Conservation (phyloP, 225 moss, liverwort and hornwort species). For the Lunularia cruciata region DNA sequence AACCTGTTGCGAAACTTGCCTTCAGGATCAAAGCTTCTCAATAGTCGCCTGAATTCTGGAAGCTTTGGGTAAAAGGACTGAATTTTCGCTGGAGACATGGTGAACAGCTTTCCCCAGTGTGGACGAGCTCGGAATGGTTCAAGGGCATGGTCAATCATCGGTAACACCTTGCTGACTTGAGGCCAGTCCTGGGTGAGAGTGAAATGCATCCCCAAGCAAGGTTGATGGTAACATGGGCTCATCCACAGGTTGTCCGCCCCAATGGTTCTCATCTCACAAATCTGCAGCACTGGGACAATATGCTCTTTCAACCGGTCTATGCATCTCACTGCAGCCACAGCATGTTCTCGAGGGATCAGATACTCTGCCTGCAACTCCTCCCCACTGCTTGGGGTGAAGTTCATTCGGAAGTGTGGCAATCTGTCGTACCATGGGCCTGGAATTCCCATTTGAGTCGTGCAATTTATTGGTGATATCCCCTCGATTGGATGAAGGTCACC, state of each 20-base stretch:
- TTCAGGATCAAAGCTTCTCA: slow-evolving; percentile 9
- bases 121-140: slow-evolving; percentile 53
- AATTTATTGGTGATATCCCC: slow-evolving; percentile 16
- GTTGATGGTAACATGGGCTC: slow-evolving; percentile 52
- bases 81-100: slow-evolving; percentile 36
- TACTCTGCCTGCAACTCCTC: slow-evolving; percentile 66
- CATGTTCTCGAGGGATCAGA: slow-evolving; percentile 49
- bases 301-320: slow-evolving; percentile 41
- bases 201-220: slow-evolving; percentile 54
- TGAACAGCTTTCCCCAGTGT: slow-evolving; percentile 67
- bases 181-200: slow-evolving; percentile 44
- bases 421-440: slow-evolving; percentile 46
- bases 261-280: slow-evolving; percentile 61
- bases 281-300: slow-evolving; percentile 32
- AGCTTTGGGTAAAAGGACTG: slow-evolving; percentile 26
- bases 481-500: slow-evolving; percentile 3
- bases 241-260: slow-evolving; percentile 57
- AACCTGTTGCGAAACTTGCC: slow-evolving; percentile 30
- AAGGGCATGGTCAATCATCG: slow-evolving; percentile 40
- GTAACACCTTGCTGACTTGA: slow-evolving; percentile 35
- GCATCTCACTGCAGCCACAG: slow-evolving; percentile 35
- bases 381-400: slow-evolving; percentile 33
- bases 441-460: slow-evolving; percentile 52
- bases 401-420: slow-evolving; percentile 46
- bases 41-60: slow-evolving; percentile 12